Evolutionary conservation across 345 rosid species (phyloP).

Genomic region (Turritis glabra): DNA sequence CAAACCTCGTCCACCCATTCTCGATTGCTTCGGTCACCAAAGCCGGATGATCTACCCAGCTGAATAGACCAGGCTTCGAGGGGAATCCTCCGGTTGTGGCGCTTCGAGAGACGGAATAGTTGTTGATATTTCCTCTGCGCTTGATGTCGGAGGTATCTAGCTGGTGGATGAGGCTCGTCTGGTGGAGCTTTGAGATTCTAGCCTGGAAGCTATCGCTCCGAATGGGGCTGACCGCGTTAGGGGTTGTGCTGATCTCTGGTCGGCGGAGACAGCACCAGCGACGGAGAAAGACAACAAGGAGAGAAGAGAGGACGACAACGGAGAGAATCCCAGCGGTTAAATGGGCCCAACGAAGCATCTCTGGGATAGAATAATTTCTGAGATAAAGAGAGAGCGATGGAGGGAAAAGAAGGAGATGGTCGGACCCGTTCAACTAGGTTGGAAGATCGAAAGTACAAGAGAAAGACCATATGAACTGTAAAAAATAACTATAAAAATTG

Average conservation of each 20-base stretch:
- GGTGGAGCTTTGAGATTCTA: conserved; percentile 66
- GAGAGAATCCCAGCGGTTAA: conserved; percentile 40
- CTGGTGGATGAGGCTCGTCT: conserved; percentile 42
- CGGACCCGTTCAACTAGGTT: conserved; percentile 53
- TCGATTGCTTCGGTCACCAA: conserved; percentile 74
- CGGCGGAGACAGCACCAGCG: conserved; percentile 44
- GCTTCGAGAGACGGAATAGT: conserved; percentile 47
- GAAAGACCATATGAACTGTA: not conserved
- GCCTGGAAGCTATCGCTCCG: conserved; percentile 45
- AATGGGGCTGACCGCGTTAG: conserved; percentile 19
- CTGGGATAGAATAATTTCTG: not conserved
- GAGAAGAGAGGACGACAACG: conserved; percentile 27
- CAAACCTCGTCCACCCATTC: conserved; percentile 89
- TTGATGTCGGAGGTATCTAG: conserved; percentile 48
- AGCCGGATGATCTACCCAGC: conserved; percentile 78
- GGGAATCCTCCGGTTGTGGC: conserved; percentile 35
- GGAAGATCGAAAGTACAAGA: not conserved
- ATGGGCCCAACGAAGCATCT: conserved; percentile 49
- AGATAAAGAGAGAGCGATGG: conserved; percentile 22
- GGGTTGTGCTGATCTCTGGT: conserved; percentile 25
- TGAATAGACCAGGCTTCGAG: conserved; percentile 47
- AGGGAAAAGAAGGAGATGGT: conserved; percentile 8
- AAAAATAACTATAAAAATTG: not conserved
- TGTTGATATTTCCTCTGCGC: conserved; percentile 43
- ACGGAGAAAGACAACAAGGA: conserved; percentile 43